Evolutionary conservation across 257 asterid species (phyloP).

Genomic region (Capsicum rhomboideum): DNA sequence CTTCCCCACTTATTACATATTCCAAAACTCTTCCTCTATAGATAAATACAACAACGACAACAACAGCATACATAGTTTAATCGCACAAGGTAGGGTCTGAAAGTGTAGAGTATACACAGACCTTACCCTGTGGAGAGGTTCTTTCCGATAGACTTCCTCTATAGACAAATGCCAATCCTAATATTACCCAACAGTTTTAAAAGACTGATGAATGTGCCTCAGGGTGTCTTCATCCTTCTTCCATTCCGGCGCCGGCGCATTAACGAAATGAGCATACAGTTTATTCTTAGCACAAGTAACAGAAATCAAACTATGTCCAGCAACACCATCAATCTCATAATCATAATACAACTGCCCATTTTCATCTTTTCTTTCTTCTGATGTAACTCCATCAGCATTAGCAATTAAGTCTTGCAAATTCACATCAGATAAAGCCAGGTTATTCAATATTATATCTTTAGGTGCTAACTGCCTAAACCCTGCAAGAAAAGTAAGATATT

Average conservation of each 20-base stretch:
- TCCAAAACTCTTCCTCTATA: neutral
- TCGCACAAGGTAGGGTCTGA: too few species aligned
- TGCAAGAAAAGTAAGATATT: constrained; percentile 65
- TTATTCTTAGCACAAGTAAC: constrained; percentile 90
- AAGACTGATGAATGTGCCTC: constrained; percentile 75
- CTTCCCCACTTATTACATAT: neutral
- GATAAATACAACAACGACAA: too few species aligned
- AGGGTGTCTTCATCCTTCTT: constrained; percentile 56
- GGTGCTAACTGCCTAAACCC: constrained; percentile 79
- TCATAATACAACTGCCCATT: constrained; percentile 78
- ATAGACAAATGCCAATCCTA: neutral
- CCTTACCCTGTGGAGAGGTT: too few species aligned
- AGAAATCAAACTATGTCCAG: constrained; percentile 74
- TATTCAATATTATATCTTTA: constrained; percentile 56
- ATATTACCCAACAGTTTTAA: constrained; percentile 62
- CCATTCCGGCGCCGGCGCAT: constrained; percentile 85
- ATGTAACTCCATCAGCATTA: constrained; percentile 53
- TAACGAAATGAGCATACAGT: constrained; percentile 89
- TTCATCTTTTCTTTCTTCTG: constrained; percentile 69
- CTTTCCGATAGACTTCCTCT: neutral
- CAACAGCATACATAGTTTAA: too few species aligned
- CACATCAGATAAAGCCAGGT: constrained; percentile 80
- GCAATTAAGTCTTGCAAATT: constrained; percentile 75
- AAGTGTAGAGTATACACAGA: too few species aligned
- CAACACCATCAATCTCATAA: constrained; percentile 67